Percentiles rank a stretch among this genome's conserved stretches.
phyloP scores from a whole-genome alignment of 2,329 filamentous ascomycete genomes.

The Mycosphaerella sp. region DNA sequence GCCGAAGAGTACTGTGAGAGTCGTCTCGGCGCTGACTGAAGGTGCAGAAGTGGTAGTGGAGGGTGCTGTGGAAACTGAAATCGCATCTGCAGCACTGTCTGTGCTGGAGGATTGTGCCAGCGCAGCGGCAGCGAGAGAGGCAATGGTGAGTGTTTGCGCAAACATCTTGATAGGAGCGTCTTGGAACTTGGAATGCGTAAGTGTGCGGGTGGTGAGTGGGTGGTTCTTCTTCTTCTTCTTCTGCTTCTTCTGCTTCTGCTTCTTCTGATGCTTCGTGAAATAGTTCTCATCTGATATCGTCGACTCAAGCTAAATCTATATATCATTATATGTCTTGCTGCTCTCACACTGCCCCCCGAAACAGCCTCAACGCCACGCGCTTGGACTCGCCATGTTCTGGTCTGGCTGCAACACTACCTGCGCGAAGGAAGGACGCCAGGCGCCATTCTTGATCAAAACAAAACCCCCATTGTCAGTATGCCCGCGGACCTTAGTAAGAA shows the following conservation, averaged over 20 bases:
- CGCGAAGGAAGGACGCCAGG: no score
- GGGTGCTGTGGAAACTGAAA: no score
- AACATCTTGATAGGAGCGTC: conserved; percentile 4
- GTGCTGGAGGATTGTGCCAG: conserved; percentile 4
- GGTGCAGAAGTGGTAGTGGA: conserved; percentile 6
- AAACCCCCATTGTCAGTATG: no score
- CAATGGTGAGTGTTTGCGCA: conserved; percentile 5
- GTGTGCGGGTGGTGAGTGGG: not conserved
- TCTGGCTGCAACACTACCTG: not conserved
- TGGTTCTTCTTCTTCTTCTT: not conserved
- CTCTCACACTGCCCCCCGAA: no score
- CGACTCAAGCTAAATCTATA: not conserved
- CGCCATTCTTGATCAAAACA: no score
- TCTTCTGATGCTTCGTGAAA: no score
- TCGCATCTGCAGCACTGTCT: no score
- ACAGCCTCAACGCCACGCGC: conserved; percentile 1
- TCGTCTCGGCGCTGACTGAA: conserved; percentile 2
- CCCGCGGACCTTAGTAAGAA: no score
- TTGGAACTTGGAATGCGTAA: not conserved
- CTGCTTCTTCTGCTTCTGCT: no score
- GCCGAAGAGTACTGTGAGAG: conserved; percentile 10
- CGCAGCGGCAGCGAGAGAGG: conserved; percentile 5
- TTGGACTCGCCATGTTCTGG: not conserved
- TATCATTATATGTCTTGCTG: not conserved
- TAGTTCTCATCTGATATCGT: not conserved